Percentiles rank a stretch among this genome's conserved stretches.
phyloP scores from a whole-genome alignment of 495 filamentous ascomycete species.

The Trypethelium eluteriae region DNA sequence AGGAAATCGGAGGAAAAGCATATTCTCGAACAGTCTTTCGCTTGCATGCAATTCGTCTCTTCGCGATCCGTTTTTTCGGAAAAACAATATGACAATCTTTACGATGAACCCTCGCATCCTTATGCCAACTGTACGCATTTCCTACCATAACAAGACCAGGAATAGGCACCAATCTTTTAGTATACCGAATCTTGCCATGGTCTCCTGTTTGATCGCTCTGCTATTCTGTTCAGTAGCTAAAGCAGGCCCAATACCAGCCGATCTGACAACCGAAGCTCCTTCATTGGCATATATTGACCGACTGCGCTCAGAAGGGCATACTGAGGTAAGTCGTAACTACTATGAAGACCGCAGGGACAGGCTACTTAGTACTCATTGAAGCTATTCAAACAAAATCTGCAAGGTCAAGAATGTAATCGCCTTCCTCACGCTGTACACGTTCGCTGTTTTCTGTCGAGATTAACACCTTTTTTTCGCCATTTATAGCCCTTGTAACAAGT shows the following conservation, averaged over 20 bases:
- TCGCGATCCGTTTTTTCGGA: neutral
- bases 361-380: neutral
- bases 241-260: slow-evolving; percentile 1
- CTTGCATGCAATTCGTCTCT: neutral
- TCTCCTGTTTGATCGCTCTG: neutral
- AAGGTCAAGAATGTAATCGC: neutral
- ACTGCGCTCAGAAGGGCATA: neutral
- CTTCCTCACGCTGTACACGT: neutral
- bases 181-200: neutral
- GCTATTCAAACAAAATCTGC: neutral
- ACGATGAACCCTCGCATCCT: neutral
- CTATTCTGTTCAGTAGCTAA: neutral
- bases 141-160: neutral
- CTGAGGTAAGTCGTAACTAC: neutral
- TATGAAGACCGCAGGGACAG: neutral
- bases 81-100: neutral
- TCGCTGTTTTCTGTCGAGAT: neutral
- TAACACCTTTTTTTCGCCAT: neutral
- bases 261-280: neutral
- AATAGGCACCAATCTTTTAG: neutral
- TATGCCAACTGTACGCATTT: neutral
- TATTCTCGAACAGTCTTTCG: neutral
- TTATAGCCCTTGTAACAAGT: too few relatives aligned
- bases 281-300: slow-evolving; percentile 7
- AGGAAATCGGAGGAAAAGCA: neutral